Conservation (phyloP, 345 rosid species). For the Brassica carinata region DNA sequence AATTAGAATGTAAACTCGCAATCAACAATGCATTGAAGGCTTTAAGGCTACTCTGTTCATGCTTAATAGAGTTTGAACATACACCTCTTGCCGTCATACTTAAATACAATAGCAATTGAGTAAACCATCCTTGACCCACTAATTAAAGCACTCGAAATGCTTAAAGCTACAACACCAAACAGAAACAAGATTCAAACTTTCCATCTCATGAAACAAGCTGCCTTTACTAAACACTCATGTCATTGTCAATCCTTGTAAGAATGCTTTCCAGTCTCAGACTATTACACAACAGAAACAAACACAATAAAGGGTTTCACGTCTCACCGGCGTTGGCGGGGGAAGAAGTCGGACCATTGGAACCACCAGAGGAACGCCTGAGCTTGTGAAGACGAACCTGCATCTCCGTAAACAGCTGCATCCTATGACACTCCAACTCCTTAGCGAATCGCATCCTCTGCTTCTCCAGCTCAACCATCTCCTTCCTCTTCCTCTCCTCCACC, state of each 20-base stretch:
- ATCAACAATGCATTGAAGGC: not conserved
- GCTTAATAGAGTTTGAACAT: not conserved
- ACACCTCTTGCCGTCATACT: not conserved
- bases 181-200: not conserved
- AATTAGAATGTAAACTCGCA: not conserved
- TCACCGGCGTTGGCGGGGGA: slow-evolving; percentile 39
- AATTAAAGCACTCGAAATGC: not conserved
- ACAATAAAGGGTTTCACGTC: slow-evolving; percentile 16
- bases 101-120: not conserved
- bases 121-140: not conserved
- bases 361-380: slow-evolving; percentile 65
- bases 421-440: slow-evolving; percentile 92
- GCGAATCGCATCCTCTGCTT: slow-evolving; percentile 96
- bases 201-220: not conserved
- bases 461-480: slow-evolving; percentile 97
- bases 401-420: slow-evolving; percentile 92
- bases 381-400: slow-evolving; percentile 92
- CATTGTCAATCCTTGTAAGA: not conserved
- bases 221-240: not conserved
- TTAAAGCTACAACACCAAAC: not conserved
- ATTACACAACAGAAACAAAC: not conserved
- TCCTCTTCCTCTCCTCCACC: slow-evolving; percentile 82
- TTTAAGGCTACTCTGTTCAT: not conserved
- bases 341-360: slow-evolving; percentile 39
- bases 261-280: not conserved